Evolutionary conservation across 768 basidiomycete species (phyloP).

Genomic region (Galerina marginata): DNA sequence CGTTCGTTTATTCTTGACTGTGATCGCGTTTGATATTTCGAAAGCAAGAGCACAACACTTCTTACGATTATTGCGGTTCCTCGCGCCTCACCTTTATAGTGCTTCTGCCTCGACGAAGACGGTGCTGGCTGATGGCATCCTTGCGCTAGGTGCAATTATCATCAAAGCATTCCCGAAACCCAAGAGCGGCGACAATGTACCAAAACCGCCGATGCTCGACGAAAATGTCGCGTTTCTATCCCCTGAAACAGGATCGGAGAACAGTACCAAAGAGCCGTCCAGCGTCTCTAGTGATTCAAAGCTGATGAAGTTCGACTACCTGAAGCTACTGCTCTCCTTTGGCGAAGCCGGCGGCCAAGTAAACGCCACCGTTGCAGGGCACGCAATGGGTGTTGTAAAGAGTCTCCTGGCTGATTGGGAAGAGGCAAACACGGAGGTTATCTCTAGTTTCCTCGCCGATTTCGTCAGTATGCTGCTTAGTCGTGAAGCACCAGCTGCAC

Average conservation of each 20-base stretch:
- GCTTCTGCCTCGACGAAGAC: slow-evolving; percentile 54
- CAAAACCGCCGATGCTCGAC: slow-evolving; percentile 31
- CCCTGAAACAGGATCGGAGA: slow-evolving; percentile 33
- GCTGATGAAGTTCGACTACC: slow-evolving; percentile 69
- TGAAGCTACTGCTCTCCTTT: slow-evolving; percentile 58
- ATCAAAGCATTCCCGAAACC: slow-evolving; percentile 48
- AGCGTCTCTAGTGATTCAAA: slow-evolving; percentile 57
- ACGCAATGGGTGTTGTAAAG: slow-evolving; percentile 59
- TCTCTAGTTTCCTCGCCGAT: slow-evolving; percentile 59
- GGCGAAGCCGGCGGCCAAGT: slow-evolving; percentile 56
- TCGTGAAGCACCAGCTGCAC: slow-evolving; percentile 44
- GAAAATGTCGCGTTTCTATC: slow-evolving; percentile 31
- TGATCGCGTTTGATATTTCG: slow-evolving; percentile 76
- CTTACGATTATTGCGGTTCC: slow-evolving; percentile 60
- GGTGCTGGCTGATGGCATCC: slow-evolving; percentile 69
- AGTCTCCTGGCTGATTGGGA: slow-evolving; percentile 58
- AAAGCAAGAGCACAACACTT: slow-evolving; percentile 74
- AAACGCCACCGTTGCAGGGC: slow-evolving; percentile 41
- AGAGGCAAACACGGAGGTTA: slow-evolving; percentile 36
- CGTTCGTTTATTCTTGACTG: slow-evolving; percentile 74
- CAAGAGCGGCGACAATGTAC: slow-evolving; percentile 44
- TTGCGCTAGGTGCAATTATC: slow-evolving; percentile 66
- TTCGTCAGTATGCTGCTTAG: slow-evolving; percentile 56
- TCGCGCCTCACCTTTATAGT: slow-evolving; percentile 63
- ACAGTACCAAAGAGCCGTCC: slow-evolving; percentile 45